Evolutionary conservation across 805 yeast genomes (phyloP).

Genomic region (Jamesozyma gamospora): DNA sequence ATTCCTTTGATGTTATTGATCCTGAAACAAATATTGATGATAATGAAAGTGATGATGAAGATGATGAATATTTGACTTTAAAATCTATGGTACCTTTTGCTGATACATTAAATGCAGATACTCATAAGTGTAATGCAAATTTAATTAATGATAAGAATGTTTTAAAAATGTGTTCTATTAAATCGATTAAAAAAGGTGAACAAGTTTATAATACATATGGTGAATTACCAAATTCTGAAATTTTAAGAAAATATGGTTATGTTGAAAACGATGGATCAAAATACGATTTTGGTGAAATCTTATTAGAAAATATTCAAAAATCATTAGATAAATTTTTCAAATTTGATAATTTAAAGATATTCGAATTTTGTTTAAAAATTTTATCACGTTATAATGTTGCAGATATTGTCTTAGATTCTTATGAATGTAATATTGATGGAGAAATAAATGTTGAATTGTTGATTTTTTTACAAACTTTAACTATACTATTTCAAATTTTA

Average conservation of each 20-base stretch:
- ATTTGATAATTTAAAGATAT: slow-evolving; percentile 15
- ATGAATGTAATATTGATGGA: slow-evolving; percentile 50
- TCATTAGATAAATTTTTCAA: slow-evolving; percentile 27
- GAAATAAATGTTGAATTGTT: slow-evolving; percentile 52
- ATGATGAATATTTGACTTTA: slow-evolving; percentile 30
- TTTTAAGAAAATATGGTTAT: slow-evolving; percentile 84
- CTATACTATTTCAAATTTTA: slow-evolving; percentile 30
- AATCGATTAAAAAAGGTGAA: slow-evolving; percentile 48
- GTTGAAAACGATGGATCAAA: slow-evolving; percentile 66
- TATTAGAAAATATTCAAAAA: slow-evolving; percentile 28
- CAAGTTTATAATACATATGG: slow-evolving; percentile 87
- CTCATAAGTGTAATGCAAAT: slow-evolving; percentile 65
- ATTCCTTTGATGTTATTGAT: slow-evolving; percentile 74
- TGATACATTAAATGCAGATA: slow-evolving; percentile 82
- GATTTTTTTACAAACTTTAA: slow-evolving; percentile 42
- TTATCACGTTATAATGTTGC: slow-evolving; percentile 26
- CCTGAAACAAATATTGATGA: slow-evolving; percentile 26
- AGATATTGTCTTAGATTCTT: slow-evolving; percentile 42
- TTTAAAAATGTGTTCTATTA: slow-evolving; percentile 64
- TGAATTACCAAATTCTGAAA: slow-evolving; percentile 83
- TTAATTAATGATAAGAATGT: slow-evolving; percentile 39
- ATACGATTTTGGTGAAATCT: slow-evolving; percentile 73
- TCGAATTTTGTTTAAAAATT: slow-evolving; percentile 27
- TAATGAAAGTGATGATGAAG: slow-evolving; percentile 27
- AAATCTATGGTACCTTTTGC: slow-evolving; percentile 93